Evolutionary conservation across 345 rosid species (phyloP), one percentile per base, ranked within the genome.

Genomic region (Reutealis trisperma): DNA sequence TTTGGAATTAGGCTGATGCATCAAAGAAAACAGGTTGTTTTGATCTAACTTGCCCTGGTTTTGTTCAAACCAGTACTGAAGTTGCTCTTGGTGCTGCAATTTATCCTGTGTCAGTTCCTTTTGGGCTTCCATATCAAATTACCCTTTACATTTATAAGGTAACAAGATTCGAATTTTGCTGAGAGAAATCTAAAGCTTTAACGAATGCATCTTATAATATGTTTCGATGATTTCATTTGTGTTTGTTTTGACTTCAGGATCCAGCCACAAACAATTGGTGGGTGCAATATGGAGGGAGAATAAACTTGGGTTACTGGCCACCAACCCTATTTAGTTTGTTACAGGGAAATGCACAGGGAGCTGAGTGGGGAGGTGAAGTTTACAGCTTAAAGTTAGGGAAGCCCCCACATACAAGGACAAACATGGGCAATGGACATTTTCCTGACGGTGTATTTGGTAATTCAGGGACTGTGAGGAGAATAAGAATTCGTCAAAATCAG

Each of bases 281-380:
- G 93, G 83, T 87, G 71, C 89, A 85, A 22, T 88, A 87, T 37
- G 87, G 87, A 6, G 90, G 83, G 62, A 81, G 69, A 16, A 84
- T 41, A 72, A 83, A 88, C 76, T 42, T 90, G 7, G 93, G 91
- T 1, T 90, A 88, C 84, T 88, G 88, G 90, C 93, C 90, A 9
- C 70, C 75, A 0, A 63, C 72, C 15, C 77, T 90, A 66, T 88
- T 90, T 37, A n/a, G 9, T 5, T 42, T 22, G 68, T 57, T 90
- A 42, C 75, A 54, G 2, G 70, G 78, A 1, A 84, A 80, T 18
- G 91, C 88, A 54, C 76, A 80, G 49, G 65, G 60, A 1, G 90
- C 85, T 0, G 85, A 88, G 34, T 90, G 93, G 91, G 93, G 93
- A 27, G 93, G 91, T 18, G 91, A 88, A 74, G 93, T 90, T 18